Conservation (phyloP, 2,329 filamentous ascomycete species). For the Fusarium mexicanum region DNA sequence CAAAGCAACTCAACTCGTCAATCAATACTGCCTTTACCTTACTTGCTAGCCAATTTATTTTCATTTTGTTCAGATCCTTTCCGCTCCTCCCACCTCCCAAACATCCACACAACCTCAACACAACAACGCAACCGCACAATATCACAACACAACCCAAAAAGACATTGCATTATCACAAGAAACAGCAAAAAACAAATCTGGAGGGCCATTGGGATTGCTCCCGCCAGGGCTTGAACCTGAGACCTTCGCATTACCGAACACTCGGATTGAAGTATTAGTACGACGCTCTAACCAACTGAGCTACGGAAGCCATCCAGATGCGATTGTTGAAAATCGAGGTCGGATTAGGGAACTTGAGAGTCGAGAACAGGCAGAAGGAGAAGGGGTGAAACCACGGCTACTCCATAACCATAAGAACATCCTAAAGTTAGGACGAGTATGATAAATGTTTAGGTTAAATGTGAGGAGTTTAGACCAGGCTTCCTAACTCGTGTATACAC, state of each 20-base stretch:
- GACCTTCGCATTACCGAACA: slow-evolving; percentile 28
- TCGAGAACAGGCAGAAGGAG: fast-evolving
- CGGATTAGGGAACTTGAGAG: background rate
- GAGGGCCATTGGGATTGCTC: slow-evolving; percentile 25
- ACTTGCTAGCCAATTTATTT: background rate
- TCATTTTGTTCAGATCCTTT: background rate
- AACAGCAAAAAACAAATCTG: slow-evolving; percentile 1
- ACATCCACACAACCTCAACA: background rate
- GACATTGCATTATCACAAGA: background rate
- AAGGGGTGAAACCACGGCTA: background rate
- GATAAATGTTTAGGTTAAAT: background rate
- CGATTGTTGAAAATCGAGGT: background rate
- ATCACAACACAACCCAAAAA: background rate
- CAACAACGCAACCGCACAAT: background rate
- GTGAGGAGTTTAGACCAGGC: background rate
- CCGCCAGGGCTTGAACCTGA: slow-evolving; percentile 33
- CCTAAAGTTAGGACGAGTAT: background rate
- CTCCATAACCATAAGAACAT: background rate
- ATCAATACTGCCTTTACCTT: background rate
- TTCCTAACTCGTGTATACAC: no score
- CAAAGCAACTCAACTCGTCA: slow-evolving; percentile 16
- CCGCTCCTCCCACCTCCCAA: background rate
- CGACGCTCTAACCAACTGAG: slow-evolving; percentile 34
- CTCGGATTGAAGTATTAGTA: slow-evolving; percentile 29
- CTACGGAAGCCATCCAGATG: slow-evolving; percentile 31